Evolutionary conservation across 2,329 filamentous ascomycete genomes (phyloP), one percentile per base, ranked within the genome.

Genomic region (Keithomyces neogunnii): DNA sequence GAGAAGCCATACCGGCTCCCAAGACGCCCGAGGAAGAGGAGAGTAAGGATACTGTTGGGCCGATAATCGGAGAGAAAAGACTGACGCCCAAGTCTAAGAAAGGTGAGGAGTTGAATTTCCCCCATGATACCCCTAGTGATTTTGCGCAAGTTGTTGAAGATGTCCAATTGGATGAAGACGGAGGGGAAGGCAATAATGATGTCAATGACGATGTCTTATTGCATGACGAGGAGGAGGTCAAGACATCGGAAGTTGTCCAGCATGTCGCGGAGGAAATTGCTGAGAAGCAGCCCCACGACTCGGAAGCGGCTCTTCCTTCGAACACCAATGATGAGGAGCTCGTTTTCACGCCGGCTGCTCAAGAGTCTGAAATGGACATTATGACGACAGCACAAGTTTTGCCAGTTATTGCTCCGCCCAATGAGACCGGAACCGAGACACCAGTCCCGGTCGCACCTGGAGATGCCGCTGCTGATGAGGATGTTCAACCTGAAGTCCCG

Each of bases 101-200:
- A 74, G 72, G 72, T 74, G 68, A 74, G 72, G 64, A 67, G 59
- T 55, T 60, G 54, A 55, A 58, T 66, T 64, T 58, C 63, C 61
- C 66, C 61, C 60, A 64, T 65, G 61, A 70, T 69, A 63, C 64
- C 64, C 64, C 62, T 59, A 60, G 63, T 67, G 62, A 62, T 63
- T 64, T 67, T 65, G 50, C 58, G 56, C 61, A 60, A 60, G 54
- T 55, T 57, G 56, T 60, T 58, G 61, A 57, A 61, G 57, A 60
- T 57, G 59, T 59, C 55, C 57, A 52, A 56, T 56, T 56, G 53
- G 56, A 59, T 53, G 54, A 59, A 53, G 54, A 60, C 52, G 53
- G 57, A 49, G 53, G 55, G 38, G 19, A 19, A 19, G 19, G 19
- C 19, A 19, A 19, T 19, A 31, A 57, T 44, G 60, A 57, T 50